These are phyloP conservation scores for Coniferiporia weirii DNA, from an alignment of 1,284 basidiomycete species.

Conservation along the genomic window DNA sequence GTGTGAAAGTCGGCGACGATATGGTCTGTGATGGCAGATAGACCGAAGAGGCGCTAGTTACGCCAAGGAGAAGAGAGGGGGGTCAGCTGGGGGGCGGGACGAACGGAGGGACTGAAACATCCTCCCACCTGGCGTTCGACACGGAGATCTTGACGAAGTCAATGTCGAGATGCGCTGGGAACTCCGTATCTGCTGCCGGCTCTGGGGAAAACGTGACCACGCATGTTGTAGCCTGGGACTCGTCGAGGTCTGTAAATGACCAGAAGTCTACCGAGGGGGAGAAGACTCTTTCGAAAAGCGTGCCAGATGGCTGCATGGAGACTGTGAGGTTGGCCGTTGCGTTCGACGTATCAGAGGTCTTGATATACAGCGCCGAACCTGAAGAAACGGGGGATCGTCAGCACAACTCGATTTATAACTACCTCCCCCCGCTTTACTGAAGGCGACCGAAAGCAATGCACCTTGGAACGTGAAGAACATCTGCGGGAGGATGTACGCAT, in stretches of 20 bases:
- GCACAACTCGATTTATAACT: neutral
- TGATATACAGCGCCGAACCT: slow-evolving; percentile 44
- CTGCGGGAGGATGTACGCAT: slow-evolving; percentile 43
- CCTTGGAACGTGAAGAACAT: slow-evolving; percentile 50
- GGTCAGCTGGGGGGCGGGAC: slow-evolving; percentile 1
- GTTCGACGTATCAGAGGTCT: slow-evolving; percentile 40
- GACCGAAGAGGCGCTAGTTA: slow-evolving; percentile 32
- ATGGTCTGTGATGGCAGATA: slow-evolving; percentile 38
- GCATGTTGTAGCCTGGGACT: slow-evolving; percentile 36
- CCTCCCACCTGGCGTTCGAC: slow-evolving; percentile 34
- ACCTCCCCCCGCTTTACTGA: neutral
- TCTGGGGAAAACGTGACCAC: slow-evolving; percentile 37
- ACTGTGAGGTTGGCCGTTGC: slow-evolving; percentile 47
- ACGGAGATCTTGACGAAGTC: slow-evolving; percentile 36
- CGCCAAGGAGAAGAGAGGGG: neutral
- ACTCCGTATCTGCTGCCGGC: slow-evolving; percentile 8
- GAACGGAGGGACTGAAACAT: neutral
- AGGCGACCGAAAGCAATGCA: slow-evolving; percentile 22
- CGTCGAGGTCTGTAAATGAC: slow-evolving; percentile 34
- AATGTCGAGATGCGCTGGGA: slow-evolving; percentile 34
- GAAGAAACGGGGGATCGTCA: slow-evolving; percentile 4
- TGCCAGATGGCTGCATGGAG: slow-evolving; percentile 31
- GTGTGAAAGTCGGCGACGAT: slow-evolving; percentile 34
- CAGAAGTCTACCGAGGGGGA: slow-evolving; percentile 29
- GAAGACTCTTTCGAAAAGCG: slow-evolving; percentile 24